These are phyloP conservation scores for Naganishia albida DNA, from an alignment of 1,284 basidiomycete species.

Conservation along the genomic window DNA sequence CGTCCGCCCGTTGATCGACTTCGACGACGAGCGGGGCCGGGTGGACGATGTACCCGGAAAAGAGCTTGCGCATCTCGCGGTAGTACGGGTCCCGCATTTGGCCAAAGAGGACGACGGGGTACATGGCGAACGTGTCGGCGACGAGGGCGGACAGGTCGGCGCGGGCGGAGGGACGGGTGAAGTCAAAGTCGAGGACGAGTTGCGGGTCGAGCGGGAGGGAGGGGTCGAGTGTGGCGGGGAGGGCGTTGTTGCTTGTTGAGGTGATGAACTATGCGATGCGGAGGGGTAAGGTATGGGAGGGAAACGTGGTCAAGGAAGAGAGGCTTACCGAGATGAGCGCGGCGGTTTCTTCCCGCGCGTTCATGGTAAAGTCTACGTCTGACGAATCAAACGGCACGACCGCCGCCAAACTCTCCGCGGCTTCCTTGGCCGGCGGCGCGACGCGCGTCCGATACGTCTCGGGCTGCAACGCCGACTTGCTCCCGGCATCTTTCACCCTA, in stretches of 20 bases:
- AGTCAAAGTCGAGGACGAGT: slow-evolving; percentile 78
- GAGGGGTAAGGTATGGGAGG: no score
- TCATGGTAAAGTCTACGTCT: slow-evolving; percentile 35
- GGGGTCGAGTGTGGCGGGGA: slow-evolving; percentile 68
- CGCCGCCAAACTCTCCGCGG: neutral
- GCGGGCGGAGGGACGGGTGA: slow-evolving; percentile 61
- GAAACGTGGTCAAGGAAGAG: neutral
- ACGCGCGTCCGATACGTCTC: slow-evolving; percentile 8
- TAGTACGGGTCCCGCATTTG: slow-evolving; percentile 62
- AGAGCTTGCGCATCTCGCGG: slow-evolving; percentile 67
- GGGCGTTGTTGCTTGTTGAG: slow-evolving; percentile 73
- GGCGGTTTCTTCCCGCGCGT: slow-evolving; percentile 68
- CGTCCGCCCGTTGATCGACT: slow-evolving; percentile 67
- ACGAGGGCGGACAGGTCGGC: slow-evolving; percentile 49
- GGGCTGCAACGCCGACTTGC: neutral
- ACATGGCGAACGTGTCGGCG: slow-evolving; percentile 64
- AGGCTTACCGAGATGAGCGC: slow-evolving; percentile 63
- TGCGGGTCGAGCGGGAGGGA: slow-evolving; percentile 66
- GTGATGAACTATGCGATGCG: slow-evolving; percentile 62
- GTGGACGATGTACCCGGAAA: slow-evolving; percentile 63
- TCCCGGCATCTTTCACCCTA: neutral
- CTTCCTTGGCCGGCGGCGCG: neutral
- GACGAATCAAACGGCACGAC: slow-evolving; percentile 6
- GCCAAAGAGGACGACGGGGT: slow-evolving; percentile 75
- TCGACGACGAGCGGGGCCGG: slow-evolving; percentile 73